phyloP scores from a whole-genome alignment of 306 rosid genomes.

The Inga laurina region DNA sequence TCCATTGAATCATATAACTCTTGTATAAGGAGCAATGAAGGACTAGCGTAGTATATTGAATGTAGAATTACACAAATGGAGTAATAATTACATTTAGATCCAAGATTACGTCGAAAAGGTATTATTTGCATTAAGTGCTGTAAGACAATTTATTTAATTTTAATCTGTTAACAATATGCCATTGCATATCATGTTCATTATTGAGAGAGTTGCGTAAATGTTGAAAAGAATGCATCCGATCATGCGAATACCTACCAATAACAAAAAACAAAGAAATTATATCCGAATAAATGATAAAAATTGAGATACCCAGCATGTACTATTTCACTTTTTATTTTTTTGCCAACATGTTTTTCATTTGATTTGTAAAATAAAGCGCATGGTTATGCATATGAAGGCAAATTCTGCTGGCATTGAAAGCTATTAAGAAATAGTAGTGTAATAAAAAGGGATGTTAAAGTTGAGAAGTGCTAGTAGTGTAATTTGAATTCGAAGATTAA shows the following conservation, averaged over 20 bases:
- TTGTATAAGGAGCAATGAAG: not conserved
- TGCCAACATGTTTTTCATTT: no score
- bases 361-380: not conserved
- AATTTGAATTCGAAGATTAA: not conserved
- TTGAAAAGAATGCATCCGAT: not conserved
- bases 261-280: no score
- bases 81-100: not conserved
- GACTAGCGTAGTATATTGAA: not conserved
- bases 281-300: not conserved
- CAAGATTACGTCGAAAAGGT: not conserved
- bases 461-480: not conserved
- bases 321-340: no score
- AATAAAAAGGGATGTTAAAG: not conserved
- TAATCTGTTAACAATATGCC: not conserved
- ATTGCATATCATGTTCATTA: not conserved
- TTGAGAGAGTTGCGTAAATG: not conserved
- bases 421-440: not conserved
- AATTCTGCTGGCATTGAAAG: not conserved
- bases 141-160: not conserved
- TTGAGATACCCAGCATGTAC: not conserved
- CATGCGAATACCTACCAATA: no score
- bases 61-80: not conserved
- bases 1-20: not conserved
- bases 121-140: not conserved
- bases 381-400: not conserved